Percentiles rank a stretch among this genome's conserved stretches.
Conservation (phyloP, 257 asterid genomes). For the Jacaranda copaia region DNA sequence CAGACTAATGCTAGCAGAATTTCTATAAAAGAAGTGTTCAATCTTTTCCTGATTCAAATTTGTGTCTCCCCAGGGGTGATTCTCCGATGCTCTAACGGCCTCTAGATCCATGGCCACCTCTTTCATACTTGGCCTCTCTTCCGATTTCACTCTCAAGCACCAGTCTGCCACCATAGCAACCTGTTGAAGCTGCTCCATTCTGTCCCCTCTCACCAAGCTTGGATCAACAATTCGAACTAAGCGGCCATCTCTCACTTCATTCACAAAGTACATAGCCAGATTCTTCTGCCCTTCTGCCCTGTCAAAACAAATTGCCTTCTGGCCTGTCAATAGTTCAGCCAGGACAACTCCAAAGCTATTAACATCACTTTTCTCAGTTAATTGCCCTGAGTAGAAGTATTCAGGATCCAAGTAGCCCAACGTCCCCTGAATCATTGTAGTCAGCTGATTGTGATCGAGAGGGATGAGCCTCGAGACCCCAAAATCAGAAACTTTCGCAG, state of each 20-base stretch:
- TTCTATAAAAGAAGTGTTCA: too few species aligned
- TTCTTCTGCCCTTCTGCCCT: conserved; percentile 31
- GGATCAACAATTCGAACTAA: conserved; percentile 45
- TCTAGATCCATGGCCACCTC: conserved; percentile 45
- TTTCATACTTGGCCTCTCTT: conserved; percentile 51
- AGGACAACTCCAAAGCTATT: conserved; percentile 59
- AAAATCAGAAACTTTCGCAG: conserved; percentile 51
- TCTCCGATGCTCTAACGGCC: neutral
- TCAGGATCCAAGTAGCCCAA: conserved; percentile 47
- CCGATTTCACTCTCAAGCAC: conserved; percentile 36
- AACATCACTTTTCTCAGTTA: conserved; percentile 39
- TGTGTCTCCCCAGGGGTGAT: neutral
- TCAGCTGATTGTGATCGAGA: neutral
- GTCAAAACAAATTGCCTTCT: conserved; percentile 29
- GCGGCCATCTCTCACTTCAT: conserved; percentile 21
- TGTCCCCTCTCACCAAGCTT: conserved; percentile 40
- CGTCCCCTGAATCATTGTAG: neutral
- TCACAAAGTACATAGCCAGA: conserved; percentile 36
- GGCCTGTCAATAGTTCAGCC: conserved; percentile 50
- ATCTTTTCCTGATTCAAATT: neutral
- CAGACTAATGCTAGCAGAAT: too few species aligned
- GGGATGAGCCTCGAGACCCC: neutral
- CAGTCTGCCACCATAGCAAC: conserved; percentile 42
- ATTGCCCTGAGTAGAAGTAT: conserved; percentile 39
- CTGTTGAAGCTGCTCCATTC: conserved; percentile 39